phyloP scores from a whole-genome alignment of 129 eudicot genomes.

The Flaveria brownii region DNA sequence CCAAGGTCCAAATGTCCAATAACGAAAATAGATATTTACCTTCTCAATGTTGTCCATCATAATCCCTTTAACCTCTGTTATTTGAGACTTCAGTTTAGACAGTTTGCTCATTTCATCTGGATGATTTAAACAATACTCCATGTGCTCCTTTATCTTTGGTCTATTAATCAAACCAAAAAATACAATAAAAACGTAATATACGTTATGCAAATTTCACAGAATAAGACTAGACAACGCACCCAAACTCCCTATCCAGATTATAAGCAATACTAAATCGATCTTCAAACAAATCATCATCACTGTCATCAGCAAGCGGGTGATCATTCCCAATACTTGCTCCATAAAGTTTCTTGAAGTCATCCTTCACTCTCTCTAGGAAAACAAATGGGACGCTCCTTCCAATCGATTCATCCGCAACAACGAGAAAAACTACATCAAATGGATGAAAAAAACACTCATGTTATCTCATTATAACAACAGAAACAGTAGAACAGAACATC shows the following conservation, averaged over 20 bases:
- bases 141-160: constrained; percentile 94
- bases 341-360: constrained; percentile 78
- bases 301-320: constrained; percentile 84
- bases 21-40: constrained; percentile 39
- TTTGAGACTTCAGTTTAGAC: constrained; percentile 88
- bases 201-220: background rate
- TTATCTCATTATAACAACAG: constrained; percentile 7
- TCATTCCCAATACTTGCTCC: constrained; percentile 73
- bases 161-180: constrained; percentile 38
- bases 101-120: constrained; percentile 98
- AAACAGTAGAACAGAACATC: background rate
- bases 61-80: constrained; percentile 95
- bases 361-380: constrained; percentile 93
- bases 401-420: constrained; percentile 86
- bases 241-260: constrained; percentile 96
- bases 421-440: constrained; percentile 73
- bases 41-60: constrained; percentile 99
- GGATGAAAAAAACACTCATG: constrained; percentile 8
- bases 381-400: constrained; percentile 94
- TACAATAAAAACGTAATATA: constrained; percentile 1
- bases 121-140: constrained; percentile 93
- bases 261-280: constrained; percentile 98
- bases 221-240: constrained; percentile 52
- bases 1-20: background rate
- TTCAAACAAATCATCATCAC: constrained; percentile 85